Evolutionary conservation across 768 basidiomycete genomes (phyloP), one percentile per base, ranked within the genome.

Genomic region (Antrodiella citrinella): DNA sequence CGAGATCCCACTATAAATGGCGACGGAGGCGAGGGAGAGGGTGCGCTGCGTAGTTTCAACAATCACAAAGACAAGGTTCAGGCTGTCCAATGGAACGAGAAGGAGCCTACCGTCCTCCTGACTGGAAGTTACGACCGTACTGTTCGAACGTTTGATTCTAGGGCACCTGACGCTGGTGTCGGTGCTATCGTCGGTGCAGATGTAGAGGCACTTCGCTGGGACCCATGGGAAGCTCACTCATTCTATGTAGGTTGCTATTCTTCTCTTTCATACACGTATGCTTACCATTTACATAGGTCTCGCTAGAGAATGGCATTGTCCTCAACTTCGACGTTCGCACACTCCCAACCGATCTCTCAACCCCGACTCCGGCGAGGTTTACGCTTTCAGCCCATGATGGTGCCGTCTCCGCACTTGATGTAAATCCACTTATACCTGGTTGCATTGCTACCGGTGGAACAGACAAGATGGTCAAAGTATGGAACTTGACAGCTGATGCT

Each of bases 111-210:
- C 7, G 91, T 96, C 22, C 70, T 99, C 30, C 71, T 99, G 49
- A 94, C 91, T 9, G 96, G 95, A 19, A 88, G 91, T 52, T 97
- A 91, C 62, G 96, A 97, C 69, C 81, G 93, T 30, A 94, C 90
- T 0, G 91, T 98, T n/a, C 75, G 91, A 52, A 86, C 89, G 22
- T 97, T 96, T 66, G 96, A 99, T 67, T 84, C 89, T 13, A 73
- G 95, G 45, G 80, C 92, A 1, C 88, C 89, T 0, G 82, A 82
- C 42, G 72, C 80, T 2, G 86, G 88, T 43, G 84, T 96, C 12
- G 90, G 87, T n/a, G 88, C 87, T 4, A 71, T 83, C 13, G 74
- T 97, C 4, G 91, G 86, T 2, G 85, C 90, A 51, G 96, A 98
- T 65, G 92, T 98, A 15, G 96, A 99, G 67, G 87, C 88, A 35